These are phyloP conservation scores for Vitis hybrid DNA, from an alignment of 177 flowering plant species.

Conservation along the genomic window DNA sequence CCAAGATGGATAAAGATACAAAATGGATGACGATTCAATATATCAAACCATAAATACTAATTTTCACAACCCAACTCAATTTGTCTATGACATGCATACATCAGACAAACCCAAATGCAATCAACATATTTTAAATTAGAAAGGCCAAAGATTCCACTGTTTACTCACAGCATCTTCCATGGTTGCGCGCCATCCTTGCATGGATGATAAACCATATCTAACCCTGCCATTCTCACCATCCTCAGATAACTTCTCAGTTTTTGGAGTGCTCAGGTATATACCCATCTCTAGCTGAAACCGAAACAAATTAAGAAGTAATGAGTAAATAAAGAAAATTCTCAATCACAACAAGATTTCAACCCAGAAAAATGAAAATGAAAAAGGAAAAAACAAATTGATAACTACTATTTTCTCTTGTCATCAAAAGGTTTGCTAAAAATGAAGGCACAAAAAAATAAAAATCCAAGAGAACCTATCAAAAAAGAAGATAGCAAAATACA, in stretches of 20 bases:
- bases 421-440: no score
- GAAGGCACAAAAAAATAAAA: no score
- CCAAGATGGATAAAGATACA: no score
- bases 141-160: neutral
- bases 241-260: slow-evolving; percentile 53
- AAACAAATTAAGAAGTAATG: neutral
- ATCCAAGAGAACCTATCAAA: neutral
- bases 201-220: slow-evolving; percentile 48
- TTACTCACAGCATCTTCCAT: slow-evolving; percentile 65
- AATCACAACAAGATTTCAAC: no score
- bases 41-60: neutral
- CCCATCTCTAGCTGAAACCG: slow-evolving; percentile 34
- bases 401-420: no score
- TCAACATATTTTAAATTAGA: neutral
- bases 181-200: slow-evolving; percentile 64
- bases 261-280: slow-evolving; percentile 50
- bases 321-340: no score
- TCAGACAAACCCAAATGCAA: neutral
- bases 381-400: no score
- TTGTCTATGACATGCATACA: neutral
- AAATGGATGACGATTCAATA: no score
- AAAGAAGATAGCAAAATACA: neutral
- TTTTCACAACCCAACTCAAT: slow-evolving; percentile 1
- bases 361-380: no score
- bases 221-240: slow-evolving; percentile 45